These are phyloP conservation scores for Lunasporangiospora selenospora DNA, from an alignment of 192 early-diverging fungal genomes.

Conservation along the genomic window DNA sequence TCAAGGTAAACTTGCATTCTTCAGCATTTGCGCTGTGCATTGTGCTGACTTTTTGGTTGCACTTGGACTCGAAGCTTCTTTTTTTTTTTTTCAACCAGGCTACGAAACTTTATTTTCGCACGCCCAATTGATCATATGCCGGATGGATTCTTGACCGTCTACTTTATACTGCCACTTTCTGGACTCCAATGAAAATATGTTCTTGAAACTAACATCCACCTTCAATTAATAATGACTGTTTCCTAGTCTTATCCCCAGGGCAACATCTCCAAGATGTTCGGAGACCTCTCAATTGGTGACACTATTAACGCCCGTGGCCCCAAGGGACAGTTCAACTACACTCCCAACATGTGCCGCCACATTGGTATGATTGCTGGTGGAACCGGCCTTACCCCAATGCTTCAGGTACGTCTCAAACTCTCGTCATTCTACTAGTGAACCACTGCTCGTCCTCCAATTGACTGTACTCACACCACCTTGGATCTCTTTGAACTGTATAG, in stretches of 20 bases:
- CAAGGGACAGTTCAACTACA: conserved; percentile 89
- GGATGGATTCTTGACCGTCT: no score
- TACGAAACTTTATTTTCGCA: no score
- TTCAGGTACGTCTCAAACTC: conserved; percentile 55
- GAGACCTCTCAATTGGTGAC: conserved; percentile 75
- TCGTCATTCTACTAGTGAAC: not conserved
- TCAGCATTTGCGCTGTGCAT: not conserved
- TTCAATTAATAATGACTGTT: not conserved
- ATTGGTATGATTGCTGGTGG: conserved; percentile 96
- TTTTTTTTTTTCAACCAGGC: no score
- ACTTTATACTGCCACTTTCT: no score
- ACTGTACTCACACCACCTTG: no score
- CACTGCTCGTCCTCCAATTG: no score
- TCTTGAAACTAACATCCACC: not conserved
- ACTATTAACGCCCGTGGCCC: conserved; percentile 82
- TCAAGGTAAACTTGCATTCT: conserved; percentile 70
- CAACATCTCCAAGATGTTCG: conserved; percentile 79
- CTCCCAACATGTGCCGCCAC: conserved; percentile 75
- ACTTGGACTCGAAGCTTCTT: no score
- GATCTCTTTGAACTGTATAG: conserved; percentile 34
- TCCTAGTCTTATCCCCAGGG: conserved; percentile 80
- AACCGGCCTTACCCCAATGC: conserved; percentile 97
- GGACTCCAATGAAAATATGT: not conserved
- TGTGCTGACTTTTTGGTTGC: not conserved
- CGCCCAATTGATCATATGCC: no score